Percentiles rank a stretch among this genome's conserved stretches.
phyloP scores from a whole-genome alignment of 1,284 basidiomycete species.

The Apiotrichum laibachii region DNA sequence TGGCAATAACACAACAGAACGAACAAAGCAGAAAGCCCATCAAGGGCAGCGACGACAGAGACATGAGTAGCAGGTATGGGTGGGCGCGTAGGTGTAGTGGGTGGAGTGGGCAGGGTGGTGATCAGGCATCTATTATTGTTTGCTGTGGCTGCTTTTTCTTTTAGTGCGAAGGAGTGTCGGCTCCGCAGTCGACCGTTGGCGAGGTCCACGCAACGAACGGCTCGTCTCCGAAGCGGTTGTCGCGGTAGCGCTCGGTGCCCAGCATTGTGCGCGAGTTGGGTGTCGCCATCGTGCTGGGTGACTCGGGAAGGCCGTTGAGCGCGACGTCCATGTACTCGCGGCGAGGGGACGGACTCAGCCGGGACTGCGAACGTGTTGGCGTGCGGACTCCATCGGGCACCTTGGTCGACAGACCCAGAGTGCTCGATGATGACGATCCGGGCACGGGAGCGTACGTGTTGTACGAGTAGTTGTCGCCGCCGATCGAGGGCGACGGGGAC shows the following conservation, averaged over 20 bases:
- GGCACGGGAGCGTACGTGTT: slow-evolving; percentile 14
- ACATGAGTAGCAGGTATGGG: too few species aligned
- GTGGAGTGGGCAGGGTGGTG: too few species aligned
- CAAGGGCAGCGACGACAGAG: too few species aligned
- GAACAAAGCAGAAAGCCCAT: too few species aligned
- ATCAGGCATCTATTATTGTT: too few species aligned
- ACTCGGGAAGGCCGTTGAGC: slow-evolving; percentile 20
- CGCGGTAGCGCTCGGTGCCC: slow-evolving; percentile 46
- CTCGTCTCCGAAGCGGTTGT: slow-evolving; percentile 46
- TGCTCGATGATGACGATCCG: neutral
- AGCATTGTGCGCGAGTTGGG: slow-evolving; percentile 43
- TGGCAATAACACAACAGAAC: too few species aligned
- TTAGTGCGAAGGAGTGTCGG: neutral
- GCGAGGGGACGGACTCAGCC: slow-evolving; percentile 17
- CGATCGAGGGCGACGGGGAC: slow-evolving; percentile 36
- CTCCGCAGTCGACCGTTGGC: slow-evolving; percentile 27
- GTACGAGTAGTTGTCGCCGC: slow-evolving; percentile 24
- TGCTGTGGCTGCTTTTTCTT: too few species aligned
- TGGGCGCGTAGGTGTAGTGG: too few species aligned
- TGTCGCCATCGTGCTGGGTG: slow-evolving; percentile 23
- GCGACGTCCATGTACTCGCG: slow-evolving; percentile 45
- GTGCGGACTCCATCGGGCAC: neutral
- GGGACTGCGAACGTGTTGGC: too few species aligned
- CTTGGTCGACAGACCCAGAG: neutral
- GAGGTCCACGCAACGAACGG: slow-evolving; percentile 35